phyloP scores from a whole-genome alignment of 73 alveolate genomes.

The Tetrahymena malaccensis region DNA sequence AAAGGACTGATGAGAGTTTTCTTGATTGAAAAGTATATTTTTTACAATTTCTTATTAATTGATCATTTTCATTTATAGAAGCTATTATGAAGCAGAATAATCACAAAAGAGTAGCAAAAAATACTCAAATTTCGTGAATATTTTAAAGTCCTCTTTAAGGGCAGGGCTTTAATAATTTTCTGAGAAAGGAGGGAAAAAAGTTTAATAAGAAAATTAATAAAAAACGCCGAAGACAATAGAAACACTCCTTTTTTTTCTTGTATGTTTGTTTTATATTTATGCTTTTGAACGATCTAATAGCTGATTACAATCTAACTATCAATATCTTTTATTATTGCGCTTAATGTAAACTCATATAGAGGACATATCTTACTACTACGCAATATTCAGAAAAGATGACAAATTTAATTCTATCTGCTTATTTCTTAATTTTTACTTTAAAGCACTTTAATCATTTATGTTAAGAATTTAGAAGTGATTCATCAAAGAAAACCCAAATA shows the following conservation, averaged over 20 bases:
- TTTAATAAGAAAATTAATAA: background rate
- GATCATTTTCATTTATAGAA: background rate
- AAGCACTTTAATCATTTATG: background rate
- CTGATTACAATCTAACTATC: background rate
- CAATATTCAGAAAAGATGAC: background rate
- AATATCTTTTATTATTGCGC: background rate
- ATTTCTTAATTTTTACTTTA: background rate
- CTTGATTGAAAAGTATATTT: too few relatives aligned
- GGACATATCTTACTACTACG: background rate
- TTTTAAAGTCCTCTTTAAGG: background rate
- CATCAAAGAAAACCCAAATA: background rate
- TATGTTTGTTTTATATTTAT: background rate
- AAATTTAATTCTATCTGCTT: background rate
- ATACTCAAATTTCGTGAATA: background rate
- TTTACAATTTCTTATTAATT: too few relatives aligned
- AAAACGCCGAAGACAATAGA: background rate
- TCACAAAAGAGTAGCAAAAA: background rate
- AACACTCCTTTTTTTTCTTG: background rate
- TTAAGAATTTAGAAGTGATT: background rate
- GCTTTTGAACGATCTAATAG: background rate
- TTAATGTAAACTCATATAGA: background rate
- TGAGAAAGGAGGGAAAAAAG: background rate
- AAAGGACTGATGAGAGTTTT: too few relatives aligned
- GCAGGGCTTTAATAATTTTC: background rate
- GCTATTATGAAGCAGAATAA: background rate